A percentile compares a stretch with the other conserved stretches of the same genome.
phyloP scores from a whole-genome alignment of 2,329 filamentous ascomycete species.

The Cytospora mali region DNA sequence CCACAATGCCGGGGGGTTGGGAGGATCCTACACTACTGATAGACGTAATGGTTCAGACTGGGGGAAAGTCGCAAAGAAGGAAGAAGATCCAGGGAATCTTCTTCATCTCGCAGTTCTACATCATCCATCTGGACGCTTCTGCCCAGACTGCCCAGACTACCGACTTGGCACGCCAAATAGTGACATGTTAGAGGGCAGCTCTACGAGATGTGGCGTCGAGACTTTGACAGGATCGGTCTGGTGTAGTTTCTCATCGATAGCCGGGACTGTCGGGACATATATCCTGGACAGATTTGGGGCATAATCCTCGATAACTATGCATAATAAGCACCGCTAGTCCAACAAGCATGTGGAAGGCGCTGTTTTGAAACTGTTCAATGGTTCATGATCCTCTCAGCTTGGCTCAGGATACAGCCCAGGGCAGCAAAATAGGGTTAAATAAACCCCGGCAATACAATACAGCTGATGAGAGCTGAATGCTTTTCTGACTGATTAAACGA shows the following conservation, averaged over 20 bases:
- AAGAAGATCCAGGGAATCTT: not conserved
- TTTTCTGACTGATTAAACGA: too few relatives aligned
- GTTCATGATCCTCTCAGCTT: not conserved
- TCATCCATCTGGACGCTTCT: slow-evolving; percentile 2
- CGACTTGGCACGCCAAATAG: slow-evolving; percentile 24
- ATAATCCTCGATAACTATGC: not conserved
- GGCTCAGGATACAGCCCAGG: not conserved
- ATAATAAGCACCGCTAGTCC: not conserved
- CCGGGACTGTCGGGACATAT: too few relatives aligned
- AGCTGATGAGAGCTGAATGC: too few relatives aligned
- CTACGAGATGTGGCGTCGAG: slow-evolving; percentile 29
- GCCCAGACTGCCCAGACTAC: slow-evolving; percentile 23
- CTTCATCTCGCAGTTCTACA: not conserved
- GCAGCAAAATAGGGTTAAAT: not conserved
- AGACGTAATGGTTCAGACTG: not conserved
- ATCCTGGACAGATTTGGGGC: slow-evolving; percentile 11
- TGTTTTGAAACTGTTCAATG: not conserved
- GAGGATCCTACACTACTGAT: slow-evolving; percentile 5
- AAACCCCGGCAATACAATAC: not conserved
- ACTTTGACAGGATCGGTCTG: slow-evolving; percentile 18
- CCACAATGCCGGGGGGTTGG: not conserved
- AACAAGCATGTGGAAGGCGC: not conserved
- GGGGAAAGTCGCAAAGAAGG: not conserved
- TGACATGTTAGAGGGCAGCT: slow-evolving; percentile 26
- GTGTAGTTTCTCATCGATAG: slow-evolving; percentile 5